Percentiles rank a stretch among this genome's conserved stretches.
Conservation (phyloP, 129 eudicot species). For the Flaveria brownii region DNA sequence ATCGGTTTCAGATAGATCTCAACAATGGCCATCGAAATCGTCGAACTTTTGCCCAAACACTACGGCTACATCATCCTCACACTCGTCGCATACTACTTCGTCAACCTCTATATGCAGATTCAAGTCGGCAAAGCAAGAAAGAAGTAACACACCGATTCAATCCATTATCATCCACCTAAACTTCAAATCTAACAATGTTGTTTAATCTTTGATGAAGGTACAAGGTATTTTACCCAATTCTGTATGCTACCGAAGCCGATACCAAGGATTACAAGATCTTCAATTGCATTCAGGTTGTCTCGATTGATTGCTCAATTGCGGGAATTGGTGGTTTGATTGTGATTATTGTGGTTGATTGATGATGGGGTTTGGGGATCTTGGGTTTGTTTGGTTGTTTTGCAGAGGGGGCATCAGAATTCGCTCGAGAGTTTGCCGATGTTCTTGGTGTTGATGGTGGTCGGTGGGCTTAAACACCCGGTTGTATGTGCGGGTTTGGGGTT, state of each 20-base stretch:
- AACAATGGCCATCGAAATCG: constrained; percentile 31
- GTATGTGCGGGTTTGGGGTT: constrained; percentile 54
- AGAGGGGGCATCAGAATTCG: constrained; percentile 99
- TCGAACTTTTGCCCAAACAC: constrained; percentile 35
- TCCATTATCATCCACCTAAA: neutral
- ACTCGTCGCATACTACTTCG: constrained; percentile 23
- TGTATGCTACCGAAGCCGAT: constrained; percentile 86
- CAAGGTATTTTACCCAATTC: constrained; percentile 62
- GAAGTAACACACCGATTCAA: constrained; percentile 18
- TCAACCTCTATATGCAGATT: constrained; percentile 37
- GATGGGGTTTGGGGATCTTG: too few species aligned
- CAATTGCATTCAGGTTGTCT: constrained; percentile 81
- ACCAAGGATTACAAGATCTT: constrained; percentile 87
- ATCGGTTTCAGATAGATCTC: neutral
- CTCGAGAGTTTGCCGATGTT: constrained; percentile 71
- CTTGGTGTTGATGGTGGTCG: constrained; percentile 61
- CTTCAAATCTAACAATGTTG: neutral
- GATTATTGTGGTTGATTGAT: too few species aligned
- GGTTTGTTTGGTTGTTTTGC: constrained; percentile 25
- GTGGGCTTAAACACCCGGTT: constrained; percentile 71
- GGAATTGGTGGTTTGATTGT: neutral
- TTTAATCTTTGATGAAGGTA: constrained; percentile 46
- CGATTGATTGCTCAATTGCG: neutral
- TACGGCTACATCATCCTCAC: constrained; percentile 33
- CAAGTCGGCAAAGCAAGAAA: constrained; percentile 41